A percentile compares a stretch with the other conserved stretches of the same genome.
Conservation (phyloP, 441 rosid species). For the Populus hybrid region DNA sequence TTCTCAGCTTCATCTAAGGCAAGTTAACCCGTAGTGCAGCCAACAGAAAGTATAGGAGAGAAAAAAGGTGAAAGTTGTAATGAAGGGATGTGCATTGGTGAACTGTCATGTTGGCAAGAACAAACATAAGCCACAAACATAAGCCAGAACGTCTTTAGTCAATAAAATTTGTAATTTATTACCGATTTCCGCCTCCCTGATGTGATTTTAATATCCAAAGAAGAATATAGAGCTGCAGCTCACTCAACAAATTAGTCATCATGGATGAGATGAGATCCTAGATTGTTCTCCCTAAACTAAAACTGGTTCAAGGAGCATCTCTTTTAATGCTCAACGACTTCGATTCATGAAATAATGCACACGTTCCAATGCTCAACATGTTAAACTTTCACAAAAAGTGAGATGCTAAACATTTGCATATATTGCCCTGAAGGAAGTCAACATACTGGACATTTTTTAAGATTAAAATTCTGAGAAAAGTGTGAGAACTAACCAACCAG, state of each 20-base stretch:
- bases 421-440: conserved; percentile 1
- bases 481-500: conserved; percentile 74
- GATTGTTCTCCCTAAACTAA: not conserved
- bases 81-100: not conserved
- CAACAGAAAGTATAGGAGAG: not conserved
- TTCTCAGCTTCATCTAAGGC: not conserved
- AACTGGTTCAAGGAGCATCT: not conserved
- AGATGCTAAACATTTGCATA: not conserved
- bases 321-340: not conserved
- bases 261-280: not conserved
- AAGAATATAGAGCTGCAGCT: not conserved
- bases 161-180: not conserved
- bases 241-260: not conserved
- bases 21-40: not conserved
- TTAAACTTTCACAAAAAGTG: not conserved
- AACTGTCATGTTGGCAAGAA: not conserved
- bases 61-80: not conserved
- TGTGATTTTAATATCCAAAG: not conserved
- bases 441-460: conserved; percentile 6
- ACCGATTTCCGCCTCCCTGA: not conserved
- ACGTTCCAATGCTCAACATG: not conserved
- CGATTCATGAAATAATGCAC: not conserved
- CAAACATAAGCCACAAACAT: not conserved
- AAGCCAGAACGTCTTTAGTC: not conserved
- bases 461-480: conserved; percentile 10